Conservation (phyloP, 305 asterid species). For the Solanum hybrid region DNA sequence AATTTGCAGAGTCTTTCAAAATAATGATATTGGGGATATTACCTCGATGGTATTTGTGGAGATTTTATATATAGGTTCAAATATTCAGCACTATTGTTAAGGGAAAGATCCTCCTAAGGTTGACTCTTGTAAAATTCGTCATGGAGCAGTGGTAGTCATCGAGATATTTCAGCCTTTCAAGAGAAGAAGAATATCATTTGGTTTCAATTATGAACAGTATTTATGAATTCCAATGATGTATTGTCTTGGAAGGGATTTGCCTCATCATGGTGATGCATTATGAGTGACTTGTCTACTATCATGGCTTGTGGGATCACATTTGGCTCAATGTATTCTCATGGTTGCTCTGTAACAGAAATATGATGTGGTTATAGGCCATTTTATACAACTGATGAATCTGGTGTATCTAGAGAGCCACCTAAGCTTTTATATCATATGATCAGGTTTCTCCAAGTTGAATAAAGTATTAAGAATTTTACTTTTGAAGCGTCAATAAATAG, state of each 20-base stretch:
- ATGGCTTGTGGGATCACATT: neutral
- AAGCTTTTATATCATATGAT: conserved; percentile 1
- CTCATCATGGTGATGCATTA: neutral
- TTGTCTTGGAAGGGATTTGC: neutral
- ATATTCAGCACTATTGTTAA: neutral
- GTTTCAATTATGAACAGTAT: neutral
- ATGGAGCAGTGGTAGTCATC: neutral
- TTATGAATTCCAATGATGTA: neutral
- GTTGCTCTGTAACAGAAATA: neutral
- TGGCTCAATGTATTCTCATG: neutral
- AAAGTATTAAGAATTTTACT: neutral
- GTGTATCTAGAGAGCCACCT: neutral
- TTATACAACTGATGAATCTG: neutral
- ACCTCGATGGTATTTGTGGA: neutral
- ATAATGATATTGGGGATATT: conserved; percentile 2
- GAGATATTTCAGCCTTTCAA: neutral
- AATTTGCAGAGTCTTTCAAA: neutral
- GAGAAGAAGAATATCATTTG: neutral
- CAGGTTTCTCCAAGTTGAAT: conserved; percentile 1
- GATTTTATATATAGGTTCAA: neutral
- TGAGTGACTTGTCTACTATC: neutral
- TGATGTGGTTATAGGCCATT: neutral
- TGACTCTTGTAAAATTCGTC: neutral
- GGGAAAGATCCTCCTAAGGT: neutral
- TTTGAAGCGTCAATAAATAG: neutral